These are phyloP conservation scores for Begonia peltatifolia DNA, from an alignment of 306 rosid genomes.

Conservation along the genomic window DNA sequence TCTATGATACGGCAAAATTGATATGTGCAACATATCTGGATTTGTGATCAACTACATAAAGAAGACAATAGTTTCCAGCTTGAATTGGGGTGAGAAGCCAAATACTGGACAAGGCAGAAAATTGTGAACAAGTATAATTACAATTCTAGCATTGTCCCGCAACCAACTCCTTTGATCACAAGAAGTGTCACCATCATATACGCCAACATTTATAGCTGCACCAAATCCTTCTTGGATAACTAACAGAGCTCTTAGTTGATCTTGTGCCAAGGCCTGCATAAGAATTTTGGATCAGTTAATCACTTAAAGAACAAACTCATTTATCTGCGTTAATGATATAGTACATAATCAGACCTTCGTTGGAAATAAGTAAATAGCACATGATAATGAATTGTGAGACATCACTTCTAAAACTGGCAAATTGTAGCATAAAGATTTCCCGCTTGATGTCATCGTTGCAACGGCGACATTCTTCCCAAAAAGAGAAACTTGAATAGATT, in stretches of 20 bases:
- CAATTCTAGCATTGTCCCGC: slow-evolving; percentile 79
- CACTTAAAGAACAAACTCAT: background rate
- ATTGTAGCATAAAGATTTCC: slow-evolving; percentile 92
- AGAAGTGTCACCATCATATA: slow-evolving; percentile 87
- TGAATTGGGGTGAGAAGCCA: slow-evolving; percentile 14
- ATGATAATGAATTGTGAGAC: slow-evolving; percentile 36
- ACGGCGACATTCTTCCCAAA: slow-evolving; percentile 63
- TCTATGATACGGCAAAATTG: slow-evolving; percentile 75
- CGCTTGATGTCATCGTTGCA: slow-evolving; percentile 94
- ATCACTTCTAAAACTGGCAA: slow-evolving; percentile 64
- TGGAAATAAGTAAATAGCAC: slow-evolving; percentile 84
- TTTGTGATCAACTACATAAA: slow-evolving; percentile 75
- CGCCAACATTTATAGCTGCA: slow-evolving; percentile 51
- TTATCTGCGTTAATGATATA: slow-evolving; percentile 4
- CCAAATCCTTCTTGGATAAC: slow-evolving; percentile 48
- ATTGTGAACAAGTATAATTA: slow-evolving; percentile 19
- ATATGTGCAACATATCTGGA: slow-evolving; percentile 93
- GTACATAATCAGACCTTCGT: slow-evolving; percentile 54
- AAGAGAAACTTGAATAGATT: slow-evolving; percentile 65
- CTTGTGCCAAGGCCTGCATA: slow-evolving; percentile 88
- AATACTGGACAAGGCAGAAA: slow-evolving; percentile 7
- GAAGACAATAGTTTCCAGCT: slow-evolving; percentile 6
- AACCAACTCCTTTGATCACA: slow-evolving; percentile 47
- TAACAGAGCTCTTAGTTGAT: slow-evolving; percentile 69
- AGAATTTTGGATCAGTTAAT: slow-evolving; percentile 9